These are phyloP conservation scores for Podaxis sp. DNA, from an alignment of 768 basidiomycete genomes.

Conservation along the genomic window DNA sequence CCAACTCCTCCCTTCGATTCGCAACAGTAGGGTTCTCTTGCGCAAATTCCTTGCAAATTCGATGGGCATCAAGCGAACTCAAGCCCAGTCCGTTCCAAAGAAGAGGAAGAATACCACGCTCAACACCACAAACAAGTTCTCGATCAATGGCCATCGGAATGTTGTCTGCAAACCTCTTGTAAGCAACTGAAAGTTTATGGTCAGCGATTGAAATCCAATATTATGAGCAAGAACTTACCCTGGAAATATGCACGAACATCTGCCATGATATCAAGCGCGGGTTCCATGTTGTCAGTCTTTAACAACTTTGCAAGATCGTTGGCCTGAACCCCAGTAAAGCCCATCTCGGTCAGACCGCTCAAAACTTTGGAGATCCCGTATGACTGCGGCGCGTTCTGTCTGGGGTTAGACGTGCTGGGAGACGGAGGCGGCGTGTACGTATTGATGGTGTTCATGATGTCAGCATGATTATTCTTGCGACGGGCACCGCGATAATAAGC, in stretches of 20 bases:
- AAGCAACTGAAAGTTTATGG: slow-evolving; percentile 43
- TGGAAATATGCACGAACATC: slow-evolving; percentile 75
- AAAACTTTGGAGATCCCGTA: slow-evolving; percentile 35
- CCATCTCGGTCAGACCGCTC: slow-evolving; percentile 34
- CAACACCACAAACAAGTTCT: slow-evolving; percentile 53
- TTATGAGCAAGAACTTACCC: slow-evolving; percentile 37
- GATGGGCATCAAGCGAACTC: slow-evolving; percentile 44
- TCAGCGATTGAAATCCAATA: background rate
- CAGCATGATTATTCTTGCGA: slow-evolving; percentile 26
- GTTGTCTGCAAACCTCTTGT: slow-evolving; percentile 58
- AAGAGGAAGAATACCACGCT: slow-evolving; percentile 41
- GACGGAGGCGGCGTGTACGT: background rate
- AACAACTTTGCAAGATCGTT: slow-evolving; percentile 51
- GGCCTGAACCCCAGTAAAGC: slow-evolving; percentile 37
- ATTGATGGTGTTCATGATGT: slow-evolving; percentile 27
- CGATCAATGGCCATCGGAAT: slow-evolving; percentile 56
- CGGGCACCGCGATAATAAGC: slow-evolving; percentile 46
- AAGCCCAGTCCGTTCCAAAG: slow-evolving; percentile 53
- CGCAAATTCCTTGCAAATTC: slow-evolving; percentile 52
- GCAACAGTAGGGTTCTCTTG: slow-evolving; percentile 49
- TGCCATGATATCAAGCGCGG: slow-evolving; percentile 66
- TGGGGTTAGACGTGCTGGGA: slow-evolving; percentile 6
- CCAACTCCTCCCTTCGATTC: slow-evolving; percentile 44
- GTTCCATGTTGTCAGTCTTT: slow-evolving; percentile 42
- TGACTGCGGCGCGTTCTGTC: background rate